Base-by-base conservation (phyloP, 2,329 filamentous ascomycete genomes). In the Lasiodiplodia sp. region DNA sequence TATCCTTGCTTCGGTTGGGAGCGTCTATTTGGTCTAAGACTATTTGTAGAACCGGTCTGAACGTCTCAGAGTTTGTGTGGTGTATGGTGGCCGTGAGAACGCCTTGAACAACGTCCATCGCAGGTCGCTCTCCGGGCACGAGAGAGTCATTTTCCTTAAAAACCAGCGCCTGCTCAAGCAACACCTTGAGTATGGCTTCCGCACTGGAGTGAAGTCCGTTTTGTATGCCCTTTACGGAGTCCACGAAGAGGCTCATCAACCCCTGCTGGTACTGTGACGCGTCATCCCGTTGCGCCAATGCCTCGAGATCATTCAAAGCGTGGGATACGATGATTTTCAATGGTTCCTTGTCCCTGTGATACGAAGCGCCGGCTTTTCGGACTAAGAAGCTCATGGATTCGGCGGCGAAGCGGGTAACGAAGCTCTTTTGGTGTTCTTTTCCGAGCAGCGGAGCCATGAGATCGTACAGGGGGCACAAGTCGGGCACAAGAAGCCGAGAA, bases 361-460 rank as follows among this genome's bases (percentile, higher is more conserved):
- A 92, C 2, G 89, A 87, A 18, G 91, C 87, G 2, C 92, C 94
- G 7, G 94, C 92, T 81, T 97, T 98, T 75, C 93, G 91, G 23
- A 99, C 86, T 23, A 99, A 84, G 76, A 98, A 99, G 72, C 94
- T 97, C 82, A 99, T 87, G 2, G 96, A 93, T 81, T 99, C 96
- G 31, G 96, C 96, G 14, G 95, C 92, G 79, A 98, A 99, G 67
- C 94, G 89, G 28, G 93, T 91, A 72, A 97, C 93, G 79, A 97
- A 94, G 18, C 90, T 88, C 72, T 95, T 96, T 72, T 95, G 93
- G 68, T 88, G 88, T 68, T 90, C 86, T 78, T 92, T 94, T 71
- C 95, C 96, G 37, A 99, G 87, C 65, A 98, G 86, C 3, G 94
- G 91, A 0, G 92, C 87, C 83, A 99, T 89, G 65, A 96, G 88